These are phyloP conservation scores for Hortiboletus campestris DNA, from an alignment of 768 basidiomycete species.

Conservation along the genomic window DNA sequence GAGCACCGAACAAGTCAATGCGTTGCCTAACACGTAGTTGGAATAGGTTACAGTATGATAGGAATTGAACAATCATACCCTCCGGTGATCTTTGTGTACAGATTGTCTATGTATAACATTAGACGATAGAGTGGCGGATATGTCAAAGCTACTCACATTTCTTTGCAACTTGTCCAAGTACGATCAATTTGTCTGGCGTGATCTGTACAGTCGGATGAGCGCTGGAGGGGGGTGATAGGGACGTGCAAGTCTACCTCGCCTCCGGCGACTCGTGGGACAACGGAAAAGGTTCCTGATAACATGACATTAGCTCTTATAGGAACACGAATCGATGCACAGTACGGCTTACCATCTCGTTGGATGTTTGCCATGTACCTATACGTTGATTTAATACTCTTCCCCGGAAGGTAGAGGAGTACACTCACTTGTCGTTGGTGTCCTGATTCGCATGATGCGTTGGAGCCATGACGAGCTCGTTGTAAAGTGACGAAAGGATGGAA, in stretches of 20 bases:
- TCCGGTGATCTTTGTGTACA: conserved; percentile 65
- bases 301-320: neutral
- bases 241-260: conserved; percentile 47
- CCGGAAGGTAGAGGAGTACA: neutral
- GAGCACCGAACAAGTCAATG: conserved; percentile 70
- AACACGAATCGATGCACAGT: neutral
- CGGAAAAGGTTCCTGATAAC: conserved; percentile 55
- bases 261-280: conserved; percentile 68
- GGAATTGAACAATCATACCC: conserved; percentile 19
- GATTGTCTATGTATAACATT: conserved; percentile 31
- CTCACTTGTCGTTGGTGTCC: conserved; percentile 59
- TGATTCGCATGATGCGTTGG: conserved; percentile 65
- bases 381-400: neutral
- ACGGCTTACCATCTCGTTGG: conserved; percentile 53
- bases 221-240: neutral
- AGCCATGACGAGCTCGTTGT: conserved; percentile 65
- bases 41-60: neutral
- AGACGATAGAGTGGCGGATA: neutral
- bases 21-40: conserved; percentile 41
- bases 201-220: conserved; percentile 27
- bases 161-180: conserved; percentile 61
- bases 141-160: conserved; percentile 42
- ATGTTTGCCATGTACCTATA: conserved; percentile 65
- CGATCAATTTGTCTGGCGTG: conserved; percentile 64
- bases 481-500: conserved; percentile 46